Conservation (phyloP, 2,329 filamentous ascomycete species). For the Colletotrichum simmondsii region DNA sequence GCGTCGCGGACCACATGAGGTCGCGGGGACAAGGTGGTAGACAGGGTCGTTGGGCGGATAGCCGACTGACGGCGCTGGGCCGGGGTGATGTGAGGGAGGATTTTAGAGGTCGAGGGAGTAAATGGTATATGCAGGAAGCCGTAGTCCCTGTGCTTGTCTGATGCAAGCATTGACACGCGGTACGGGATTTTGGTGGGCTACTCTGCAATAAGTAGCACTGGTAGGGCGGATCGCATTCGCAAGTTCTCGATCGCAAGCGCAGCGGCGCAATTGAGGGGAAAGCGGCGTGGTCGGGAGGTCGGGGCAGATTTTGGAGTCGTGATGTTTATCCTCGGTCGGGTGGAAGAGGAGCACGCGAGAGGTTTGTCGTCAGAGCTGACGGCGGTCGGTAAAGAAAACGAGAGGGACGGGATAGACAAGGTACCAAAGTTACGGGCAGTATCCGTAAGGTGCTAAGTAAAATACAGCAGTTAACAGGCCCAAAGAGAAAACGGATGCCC, state of each 20-base stretch:
- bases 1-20: constrained; percentile 36
- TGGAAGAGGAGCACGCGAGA: constrained; percentile 34
- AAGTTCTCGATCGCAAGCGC: background rate
- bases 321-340: constrained; percentile 36
- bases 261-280: constrained; percentile 16
- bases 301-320: constrained; percentile 13
- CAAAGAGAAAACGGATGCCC: constrained; percentile 19
- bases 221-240: constrained; percentile 8
- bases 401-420: background rate
- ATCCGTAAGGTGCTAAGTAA: background rate
- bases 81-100: constrained; percentile 28
- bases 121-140: constrained; percentile 34
- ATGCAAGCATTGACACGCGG: constrained; percentile 28
- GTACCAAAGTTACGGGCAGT: background rate
- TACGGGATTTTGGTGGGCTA: constrained; percentile 26
- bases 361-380: constrained; percentile 25
- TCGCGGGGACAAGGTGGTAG: constrained; percentile 29
- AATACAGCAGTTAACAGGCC: background rate
- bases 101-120: constrained; percentile 31
- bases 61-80: constrained; percentile 19
- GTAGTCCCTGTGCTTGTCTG: constrained; percentile 30
- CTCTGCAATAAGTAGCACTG: background rate
- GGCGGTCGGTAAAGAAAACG: background rate
- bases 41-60: constrained; percentile 23
- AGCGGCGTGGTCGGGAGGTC: constrained; percentile 2